Conservation (phyloP, 192 early-diverging fungal species). For the Backusella liffmaniae region DNA sequence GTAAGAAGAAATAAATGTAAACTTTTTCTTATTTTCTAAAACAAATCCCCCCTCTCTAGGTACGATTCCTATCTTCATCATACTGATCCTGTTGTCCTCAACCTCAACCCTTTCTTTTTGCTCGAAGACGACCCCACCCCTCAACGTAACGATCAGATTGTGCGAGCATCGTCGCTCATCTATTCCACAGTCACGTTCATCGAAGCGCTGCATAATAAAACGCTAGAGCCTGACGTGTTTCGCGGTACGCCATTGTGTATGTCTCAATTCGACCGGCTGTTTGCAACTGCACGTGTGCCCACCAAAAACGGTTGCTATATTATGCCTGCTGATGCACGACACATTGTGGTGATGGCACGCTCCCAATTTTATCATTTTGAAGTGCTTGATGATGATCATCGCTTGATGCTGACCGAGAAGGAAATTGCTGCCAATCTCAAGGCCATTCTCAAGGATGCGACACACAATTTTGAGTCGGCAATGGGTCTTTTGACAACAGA, state of each 20-base stretch:
- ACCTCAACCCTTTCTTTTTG: constrained; percentile 47
- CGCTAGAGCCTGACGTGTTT: constrained; percentile 62
- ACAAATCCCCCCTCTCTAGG: neutral
- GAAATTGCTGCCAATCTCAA: constrained; percentile 68
- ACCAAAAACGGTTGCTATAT: constrained; percentile 38
- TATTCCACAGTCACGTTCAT: constrained; percentile 66
- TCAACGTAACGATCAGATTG: constrained; percentile 57
- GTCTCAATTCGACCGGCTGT: constrained; percentile 76
- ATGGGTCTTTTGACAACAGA: constrained; percentile 70
- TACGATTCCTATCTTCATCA: constrained; percentile 44
- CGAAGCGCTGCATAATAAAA: constrained; percentile 53
- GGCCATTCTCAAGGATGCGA: constrained; percentile 55
- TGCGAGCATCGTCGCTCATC: constrained; percentile 69
- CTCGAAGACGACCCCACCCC: constrained; percentile 48
- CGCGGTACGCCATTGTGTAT: constrained; percentile 68
- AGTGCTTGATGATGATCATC: constrained; percentile 57
- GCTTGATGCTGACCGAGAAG: constrained; percentile 49
- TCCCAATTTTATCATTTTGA: constrained; percentile 79
- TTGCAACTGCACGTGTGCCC: constrained; percentile 78
- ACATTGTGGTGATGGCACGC: constrained; percentile 66
- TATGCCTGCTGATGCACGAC: constrained; percentile 25
- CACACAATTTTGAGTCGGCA: constrained; percentile 40
- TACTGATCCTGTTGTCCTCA: constrained; percentile 41
- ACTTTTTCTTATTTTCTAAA: too few relatives aligned
- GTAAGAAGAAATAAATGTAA: constrained; percentile 10